Conservation (phyloP, 2,329 filamentous ascomycete genomes). For the Neonectria hederae region DNA sequence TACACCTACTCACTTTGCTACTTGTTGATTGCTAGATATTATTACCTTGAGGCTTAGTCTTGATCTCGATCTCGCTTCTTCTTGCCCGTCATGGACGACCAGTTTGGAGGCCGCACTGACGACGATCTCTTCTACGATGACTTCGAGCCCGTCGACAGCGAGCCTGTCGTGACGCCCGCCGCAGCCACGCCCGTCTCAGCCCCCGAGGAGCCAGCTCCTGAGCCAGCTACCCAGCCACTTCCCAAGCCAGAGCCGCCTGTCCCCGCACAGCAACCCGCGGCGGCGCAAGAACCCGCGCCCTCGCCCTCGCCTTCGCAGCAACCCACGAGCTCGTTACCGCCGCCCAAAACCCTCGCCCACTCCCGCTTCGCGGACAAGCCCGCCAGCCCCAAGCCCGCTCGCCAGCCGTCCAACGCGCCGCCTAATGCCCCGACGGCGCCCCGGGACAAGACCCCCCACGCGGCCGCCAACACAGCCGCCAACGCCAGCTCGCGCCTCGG, state of each 20-base stretch:
- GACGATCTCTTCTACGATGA: slow-evolving; percentile 71
- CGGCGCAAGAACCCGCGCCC: slow-evolving; percentile 18
- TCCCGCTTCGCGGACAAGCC: slow-evolving; percentile 49
- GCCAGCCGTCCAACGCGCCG: slow-evolving; percentile 40
- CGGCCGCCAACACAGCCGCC: slow-evolving; percentile 44
- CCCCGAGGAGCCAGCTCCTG: slow-evolving; percentile 20
- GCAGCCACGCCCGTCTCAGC: slow-evolving; percentile 24
- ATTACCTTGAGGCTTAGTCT: background rate
- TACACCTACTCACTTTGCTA: background rate
- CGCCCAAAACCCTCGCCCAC: slow-evolving; percentile 41
- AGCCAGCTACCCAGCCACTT: slow-evolving; percentile 17
- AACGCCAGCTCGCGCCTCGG: slow-evolving; percentile 56
- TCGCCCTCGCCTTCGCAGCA: slow-evolving; percentile 13
- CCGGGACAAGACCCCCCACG: slow-evolving; percentile 38
- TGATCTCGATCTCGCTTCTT: background rate
- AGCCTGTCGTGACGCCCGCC: slow-evolving; percentile 42
- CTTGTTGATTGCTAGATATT: background rate
- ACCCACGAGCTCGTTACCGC: slow-evolving; percentile 20
- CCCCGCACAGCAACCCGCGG: slow-evolving; percentile 24
- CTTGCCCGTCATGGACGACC: slow-evolving; percentile 62
- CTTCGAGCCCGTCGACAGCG: slow-evolving; percentile 63
- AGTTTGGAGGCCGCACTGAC: slow-evolving; percentile 69
- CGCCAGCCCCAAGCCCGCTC: slow-evolving; percentile 26
- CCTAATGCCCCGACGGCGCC: slow-evolving; percentile 46
- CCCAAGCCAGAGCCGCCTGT: slow-evolving; percentile 24